phyloP scores from a whole-genome alignment of 2,329 filamentous ascomycete genomes.

The Coleophoma cylindrospora region DNA sequence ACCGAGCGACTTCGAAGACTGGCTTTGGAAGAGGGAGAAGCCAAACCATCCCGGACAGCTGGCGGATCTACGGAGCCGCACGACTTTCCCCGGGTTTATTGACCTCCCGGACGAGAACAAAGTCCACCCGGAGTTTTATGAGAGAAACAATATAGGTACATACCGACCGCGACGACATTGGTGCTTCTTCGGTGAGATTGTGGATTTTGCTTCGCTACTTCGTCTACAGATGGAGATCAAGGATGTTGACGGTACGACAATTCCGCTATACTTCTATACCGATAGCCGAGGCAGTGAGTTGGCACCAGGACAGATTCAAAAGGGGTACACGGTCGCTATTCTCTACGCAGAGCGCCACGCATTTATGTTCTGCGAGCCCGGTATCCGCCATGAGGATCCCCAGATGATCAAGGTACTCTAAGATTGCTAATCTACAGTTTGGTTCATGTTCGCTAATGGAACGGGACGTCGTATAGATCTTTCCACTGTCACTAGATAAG shows the following conservation, averaged over 20 bases:
- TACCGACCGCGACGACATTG: slow-evolving; percentile 3
- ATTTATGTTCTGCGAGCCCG: slow-evolving; percentile 1
- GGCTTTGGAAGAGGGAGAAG: slow-evolving; percentile 7
- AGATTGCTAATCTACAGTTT: too few species aligned
- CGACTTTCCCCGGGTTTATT: slow-evolving; percentile 15
- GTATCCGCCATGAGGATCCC: slow-evolving; percentile 1
- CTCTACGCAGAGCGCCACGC: slow-evolving; percentile 1
- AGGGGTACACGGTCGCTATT: slow-evolving; percentile 2
- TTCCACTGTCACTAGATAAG: slow-evolving; percentile 1
- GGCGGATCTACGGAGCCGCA: neutral
- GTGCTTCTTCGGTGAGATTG: slow-evolving; percentile 4
- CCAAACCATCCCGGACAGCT: slow-evolving; percentile 2
- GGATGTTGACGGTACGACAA: slow-evolving; percentile 15
- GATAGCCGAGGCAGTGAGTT: slow-evolving; percentile 16
- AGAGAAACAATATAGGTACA: neutral
- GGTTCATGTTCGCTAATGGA: neutral
- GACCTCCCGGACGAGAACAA: slow-evolving; percentile 3
- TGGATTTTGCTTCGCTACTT: slow-evolving; percentile 6
- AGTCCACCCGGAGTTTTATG: slow-evolving; percentile 1
- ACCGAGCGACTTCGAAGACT: slow-evolving; percentile 1
- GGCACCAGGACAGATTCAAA: slow-evolving; percentile 5
- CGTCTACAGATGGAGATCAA: slow-evolving; percentile 17
- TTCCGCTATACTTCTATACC: slow-evolving; percentile 21
- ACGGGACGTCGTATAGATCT: neutral
- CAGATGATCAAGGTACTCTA: slow-evolving; percentile 1